These are phyloP conservation scores for Nissolia schottii DNA, from an alignment of 306 rosid species.

Conservation along the genomic window DNA sequence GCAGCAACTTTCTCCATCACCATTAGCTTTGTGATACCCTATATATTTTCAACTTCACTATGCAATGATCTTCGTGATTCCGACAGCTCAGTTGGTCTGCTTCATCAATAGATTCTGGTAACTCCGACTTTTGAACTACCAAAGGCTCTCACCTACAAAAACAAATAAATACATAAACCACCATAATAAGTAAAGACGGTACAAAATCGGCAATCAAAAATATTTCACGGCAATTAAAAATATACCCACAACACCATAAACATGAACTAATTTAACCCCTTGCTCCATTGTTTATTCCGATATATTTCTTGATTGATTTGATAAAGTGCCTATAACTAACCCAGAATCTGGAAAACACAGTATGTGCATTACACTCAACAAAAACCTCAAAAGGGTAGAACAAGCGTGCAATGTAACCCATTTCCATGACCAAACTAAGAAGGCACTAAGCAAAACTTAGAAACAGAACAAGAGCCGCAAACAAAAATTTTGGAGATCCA, in stretches of 20 bases:
- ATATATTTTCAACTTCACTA: background rate
- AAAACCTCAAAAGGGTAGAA: background rate
- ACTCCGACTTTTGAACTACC: background rate
- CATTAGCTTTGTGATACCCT: background rate
- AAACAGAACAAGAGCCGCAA: background rate
- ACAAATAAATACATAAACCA: background rate
- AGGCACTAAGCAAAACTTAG: constrained; percentile 2
- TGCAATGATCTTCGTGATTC: background rate
- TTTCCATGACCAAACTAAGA: background rate
- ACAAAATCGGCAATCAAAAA: background rate
- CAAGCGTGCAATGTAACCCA: background rate
- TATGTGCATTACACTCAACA: background rate
- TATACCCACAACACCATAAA: constrained; percentile 1
- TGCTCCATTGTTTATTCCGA: constrained; percentile 6
- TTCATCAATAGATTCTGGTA: constrained; percentile 8
- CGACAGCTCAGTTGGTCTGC: constrained; percentile 2
- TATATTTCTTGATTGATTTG: background rate
- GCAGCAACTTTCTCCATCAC: background rate
- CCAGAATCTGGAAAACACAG: constrained; percentile 25
- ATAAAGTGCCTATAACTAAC: background rate
- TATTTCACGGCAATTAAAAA: background rate
- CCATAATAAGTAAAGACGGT: constrained; percentile 17
- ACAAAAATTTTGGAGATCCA: constrained; percentile 1
- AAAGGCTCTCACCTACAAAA: constrained; percentile 19
- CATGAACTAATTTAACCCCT: constrained; percentile 1